A percentile compares a stretch with the other conserved stretches of the same genome.
Conservation (phyloP, 805 yeast genomes). For the Groenewaldozyma tartarivorans region DNA sequence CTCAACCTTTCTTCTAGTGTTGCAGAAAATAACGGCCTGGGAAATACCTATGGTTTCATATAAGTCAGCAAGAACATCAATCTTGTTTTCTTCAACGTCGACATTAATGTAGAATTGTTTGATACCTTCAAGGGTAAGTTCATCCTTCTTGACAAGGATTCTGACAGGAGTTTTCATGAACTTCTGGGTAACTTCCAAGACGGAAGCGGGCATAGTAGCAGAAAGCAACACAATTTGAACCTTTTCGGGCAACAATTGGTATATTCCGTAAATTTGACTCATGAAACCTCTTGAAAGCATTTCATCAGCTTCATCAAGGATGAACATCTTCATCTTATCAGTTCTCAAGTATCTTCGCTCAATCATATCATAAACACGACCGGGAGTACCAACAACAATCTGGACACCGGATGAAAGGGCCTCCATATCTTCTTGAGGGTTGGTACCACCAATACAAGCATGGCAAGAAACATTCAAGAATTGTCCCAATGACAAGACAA, state of each 20-base stretch:
- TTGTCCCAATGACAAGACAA: constrained; percentile 76
- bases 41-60: constrained; percentile 93
- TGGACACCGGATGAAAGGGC: constrained; percentile 73
- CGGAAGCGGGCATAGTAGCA: constrained; percentile 90
- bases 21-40: constrained; percentile 97
- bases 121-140: constrained; percentile 87
- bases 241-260: constrained; percentile 70
- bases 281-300: constrained; percentile 86
- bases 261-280: constrained; percentile 89
- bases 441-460: constrained; percentile 92
- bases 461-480: constrained; percentile 79
- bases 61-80: constrained; percentile 87
- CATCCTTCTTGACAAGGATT: constrained; percentile 90
- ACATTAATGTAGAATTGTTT: constrained; percentile 86
- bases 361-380: constrained; percentile 86
- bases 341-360: constrained; percentile 70
- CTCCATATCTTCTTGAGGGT: constrained; percentile 71
- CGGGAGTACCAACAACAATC: constrained; percentile 95
- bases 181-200: constrained; percentile 81
- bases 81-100: constrained; percentile 88
- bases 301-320: constrained; percentile 97
- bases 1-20: constrained; percentile 92
- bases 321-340: constrained; percentile 73
- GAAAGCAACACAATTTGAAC: constrained; percentile 91
- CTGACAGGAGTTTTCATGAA: constrained; percentile 91